Conservation (phyloP, 2,329 filamentous ascomycete species). For the Simplicillium sp. region DNA sequence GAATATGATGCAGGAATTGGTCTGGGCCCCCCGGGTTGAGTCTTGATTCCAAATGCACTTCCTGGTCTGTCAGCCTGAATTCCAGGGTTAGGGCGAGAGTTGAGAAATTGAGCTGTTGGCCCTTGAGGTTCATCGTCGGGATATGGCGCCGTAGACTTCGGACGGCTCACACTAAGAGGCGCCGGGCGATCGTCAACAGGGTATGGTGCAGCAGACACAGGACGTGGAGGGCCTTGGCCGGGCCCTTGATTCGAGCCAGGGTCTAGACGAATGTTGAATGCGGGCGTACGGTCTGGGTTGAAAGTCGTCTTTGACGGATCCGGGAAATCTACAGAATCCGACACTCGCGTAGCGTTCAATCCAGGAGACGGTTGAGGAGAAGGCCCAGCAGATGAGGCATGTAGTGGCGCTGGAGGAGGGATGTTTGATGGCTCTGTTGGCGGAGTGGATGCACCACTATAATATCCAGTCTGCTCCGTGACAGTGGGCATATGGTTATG, state of each 20-base stretch:
- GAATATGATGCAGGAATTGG: slow-evolving; percentile 34
- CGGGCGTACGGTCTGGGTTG: slow-evolving; percentile 30
- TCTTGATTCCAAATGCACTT: slow-evolving; percentile 46
- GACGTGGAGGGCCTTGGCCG: slow-evolving; percentile 21
- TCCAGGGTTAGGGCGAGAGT: slow-evolving; percentile 38
- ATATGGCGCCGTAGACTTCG: slow-evolving; percentile 40
- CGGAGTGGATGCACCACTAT: slow-evolving; percentile 12
- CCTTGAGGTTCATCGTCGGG: slow-evolving; percentile 39
- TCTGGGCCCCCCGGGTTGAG: slow-evolving; percentile 22
- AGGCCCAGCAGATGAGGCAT: slow-evolving; percentile 19
- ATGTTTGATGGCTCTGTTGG: slow-evolving; percentile 10
- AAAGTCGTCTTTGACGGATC: slow-evolving; percentile 34
- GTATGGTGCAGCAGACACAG: slow-evolving; percentile 57
- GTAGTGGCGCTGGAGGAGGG: slow-evolving; percentile 4
- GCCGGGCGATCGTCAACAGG: slow-evolving; percentile 57
- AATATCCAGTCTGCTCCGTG: slow-evolving; percentile 26
- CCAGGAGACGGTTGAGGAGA: slow-evolving; percentile 34
- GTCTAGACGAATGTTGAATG: slow-evolving; percentile 42
- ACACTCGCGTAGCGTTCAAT: slow-evolving; percentile 24
- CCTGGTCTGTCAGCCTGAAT: slow-evolving; percentile 38
- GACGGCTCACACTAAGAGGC: slow-evolving; percentile 31
- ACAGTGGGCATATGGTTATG: slow-evolving; percentile 36
- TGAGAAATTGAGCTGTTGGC: slow-evolving; percentile 24
- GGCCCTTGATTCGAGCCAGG: slow-evolving; percentile 10
- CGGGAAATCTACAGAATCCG: slow-evolving; percentile 33